Conservation (phyloP, 345 rosid species). For the Limnanthes douglasii region DNA sequence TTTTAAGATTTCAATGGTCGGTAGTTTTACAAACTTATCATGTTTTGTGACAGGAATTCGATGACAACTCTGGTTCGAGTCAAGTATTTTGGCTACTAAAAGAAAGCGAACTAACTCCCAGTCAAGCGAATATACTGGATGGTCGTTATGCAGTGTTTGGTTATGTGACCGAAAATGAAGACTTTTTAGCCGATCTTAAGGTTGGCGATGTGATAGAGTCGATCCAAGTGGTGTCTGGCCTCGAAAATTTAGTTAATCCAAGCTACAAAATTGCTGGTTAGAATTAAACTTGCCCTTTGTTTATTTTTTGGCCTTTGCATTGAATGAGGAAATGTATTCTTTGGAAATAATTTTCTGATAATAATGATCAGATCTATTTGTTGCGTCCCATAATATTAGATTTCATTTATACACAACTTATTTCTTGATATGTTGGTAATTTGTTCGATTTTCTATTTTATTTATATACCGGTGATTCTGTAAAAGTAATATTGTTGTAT, state of each 20-base stretch:
- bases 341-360: too few species aligned
- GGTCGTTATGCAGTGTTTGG: slow-evolving; percentile 97
- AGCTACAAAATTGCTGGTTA: slow-evolving; percentile 89
- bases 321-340: too few species aligned
- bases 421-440: too few species aligned
- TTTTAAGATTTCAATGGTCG: neutral
- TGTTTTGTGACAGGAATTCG: slow-evolving; percentile 63
- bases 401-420: too few species aligned
- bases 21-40: neutral
- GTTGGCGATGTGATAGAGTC: slow-evolving; percentile 93
- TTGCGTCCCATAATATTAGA: too few species aligned
- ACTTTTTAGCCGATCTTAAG: slow-evolving; percentile 81
- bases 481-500: too few species aligned
- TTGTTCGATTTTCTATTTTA: too few species aligned
- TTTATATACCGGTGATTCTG: too few species aligned
- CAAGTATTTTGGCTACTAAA: slow-evolving; percentile 92
- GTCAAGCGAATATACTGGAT: slow-evolving; percentile 90
- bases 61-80: slow-evolving; percentile 87
- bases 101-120: slow-evolving; percentile 96
- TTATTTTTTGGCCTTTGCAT: too few species aligned
- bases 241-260: slow-evolving; percentile 86
- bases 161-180: slow-evolving; percentile 78
- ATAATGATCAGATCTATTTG: too few species aligned
- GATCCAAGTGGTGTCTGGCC: slow-evolving; percentile 81
- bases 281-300: too few species aligned